Conservation (phyloP, 192 early-diverging fungal genomes). For the Mortierella alpina region DNA sequence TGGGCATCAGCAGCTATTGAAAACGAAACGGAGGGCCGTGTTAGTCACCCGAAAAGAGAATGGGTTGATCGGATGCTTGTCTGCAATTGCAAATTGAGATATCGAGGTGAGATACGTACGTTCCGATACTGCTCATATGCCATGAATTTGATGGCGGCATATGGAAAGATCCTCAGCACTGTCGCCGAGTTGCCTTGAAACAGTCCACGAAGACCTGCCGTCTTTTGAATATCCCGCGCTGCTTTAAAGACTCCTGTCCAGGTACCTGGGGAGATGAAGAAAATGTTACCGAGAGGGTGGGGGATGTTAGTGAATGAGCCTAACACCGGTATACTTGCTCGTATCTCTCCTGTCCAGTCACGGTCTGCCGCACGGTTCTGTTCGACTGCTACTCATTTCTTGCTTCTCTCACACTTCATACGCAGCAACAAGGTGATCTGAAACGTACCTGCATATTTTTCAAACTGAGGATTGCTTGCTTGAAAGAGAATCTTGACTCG, state of each 20-base stretch:
- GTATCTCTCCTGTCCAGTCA: too few species aligned
- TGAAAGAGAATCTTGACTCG: slow-evolving; percentile 90
- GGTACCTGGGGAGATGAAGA: slow-evolving; percentile 60
- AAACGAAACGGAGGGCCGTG: too few species aligned
- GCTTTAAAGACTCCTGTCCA: slow-evolving; percentile 88
- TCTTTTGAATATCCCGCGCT: slow-evolving; percentile 74
- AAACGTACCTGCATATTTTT: slow-evolving; percentile 69
- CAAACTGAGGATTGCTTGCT: slow-evolving; percentile 77
- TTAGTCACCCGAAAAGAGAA: too few species aligned
- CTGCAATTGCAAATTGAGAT: not conserved
- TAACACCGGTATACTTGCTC: too few species aligned
- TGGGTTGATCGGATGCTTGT: too few species aligned
- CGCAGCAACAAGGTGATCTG: not conserved
- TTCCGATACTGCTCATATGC: slow-evolving; percentile 90
- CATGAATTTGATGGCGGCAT: slow-evolving; percentile 97
- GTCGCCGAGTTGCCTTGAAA: slow-evolving; percentile 97
- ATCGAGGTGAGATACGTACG: slow-evolving; percentile 36
- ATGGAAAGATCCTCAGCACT: slow-evolving; percentile 94
- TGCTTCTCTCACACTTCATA: too few species aligned
- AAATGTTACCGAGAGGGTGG: too few species aligned
- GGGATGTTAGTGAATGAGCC: too few species aligned
- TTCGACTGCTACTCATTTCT: too few species aligned
- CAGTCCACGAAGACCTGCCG: slow-evolving; percentile 80
- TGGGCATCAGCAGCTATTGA: slow-evolving; percentile 74
- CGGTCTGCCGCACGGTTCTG: too few species aligned